Evolutionary conservation across 2,329 filamentous ascomycete genomes (phyloP).

Genomic region (Microdochium nivale): DNA sequence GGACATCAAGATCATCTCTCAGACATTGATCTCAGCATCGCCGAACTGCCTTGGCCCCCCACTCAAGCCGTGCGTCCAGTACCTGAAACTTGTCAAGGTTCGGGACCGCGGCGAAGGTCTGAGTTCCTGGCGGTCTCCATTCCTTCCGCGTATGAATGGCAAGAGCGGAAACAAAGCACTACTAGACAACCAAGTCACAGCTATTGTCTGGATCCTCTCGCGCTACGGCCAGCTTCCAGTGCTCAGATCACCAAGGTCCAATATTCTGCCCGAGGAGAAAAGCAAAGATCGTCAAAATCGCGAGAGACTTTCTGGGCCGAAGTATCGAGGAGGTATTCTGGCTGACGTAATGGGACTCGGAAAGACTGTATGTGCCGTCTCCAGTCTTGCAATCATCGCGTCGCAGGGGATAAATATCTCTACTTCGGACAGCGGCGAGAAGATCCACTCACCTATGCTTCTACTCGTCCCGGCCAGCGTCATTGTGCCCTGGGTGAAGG

Average conservation of each 20-base stretch:
- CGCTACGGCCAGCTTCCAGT: constrained; percentile 14
- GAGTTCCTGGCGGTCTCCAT: not conserved
- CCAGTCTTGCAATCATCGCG: constrained; percentile 11
- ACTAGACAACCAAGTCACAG: constrained; percentile 17
- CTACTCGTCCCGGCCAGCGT: constrained; percentile 15
- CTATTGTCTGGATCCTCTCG: constrained; percentile 18
- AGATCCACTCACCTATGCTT: constrained; percentile 12
- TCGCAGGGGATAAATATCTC: constrained; percentile 10
- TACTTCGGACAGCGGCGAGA: constrained; percentile 1
- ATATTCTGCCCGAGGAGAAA: not conserved
- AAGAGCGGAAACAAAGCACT: constrained; percentile 7
- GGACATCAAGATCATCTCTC: not conserved
- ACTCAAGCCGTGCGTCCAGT: not conserved
- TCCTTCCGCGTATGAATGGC: not conserved
- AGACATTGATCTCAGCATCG: not conserved
- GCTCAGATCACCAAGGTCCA: constrained; percentile 1
- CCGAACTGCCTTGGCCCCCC: not conserved
- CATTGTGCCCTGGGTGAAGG: constrained; percentile 15
- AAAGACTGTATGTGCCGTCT: constrained; percentile 15
- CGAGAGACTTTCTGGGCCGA: constrained; percentile 9
- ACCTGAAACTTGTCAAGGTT: not conserved
- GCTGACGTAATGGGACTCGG: constrained; percentile 20
- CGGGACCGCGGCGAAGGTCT: not conserved
- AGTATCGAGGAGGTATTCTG: constrained; percentile 16
- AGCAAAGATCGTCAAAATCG: constrained; percentile 6